A percentile compares a stretch with the other conserved stretches of the same genome.
phyloP scores from a whole-genome alignment of 768 basidiomycete genomes.

The Pleurotus salmoneostramineus region DNA sequence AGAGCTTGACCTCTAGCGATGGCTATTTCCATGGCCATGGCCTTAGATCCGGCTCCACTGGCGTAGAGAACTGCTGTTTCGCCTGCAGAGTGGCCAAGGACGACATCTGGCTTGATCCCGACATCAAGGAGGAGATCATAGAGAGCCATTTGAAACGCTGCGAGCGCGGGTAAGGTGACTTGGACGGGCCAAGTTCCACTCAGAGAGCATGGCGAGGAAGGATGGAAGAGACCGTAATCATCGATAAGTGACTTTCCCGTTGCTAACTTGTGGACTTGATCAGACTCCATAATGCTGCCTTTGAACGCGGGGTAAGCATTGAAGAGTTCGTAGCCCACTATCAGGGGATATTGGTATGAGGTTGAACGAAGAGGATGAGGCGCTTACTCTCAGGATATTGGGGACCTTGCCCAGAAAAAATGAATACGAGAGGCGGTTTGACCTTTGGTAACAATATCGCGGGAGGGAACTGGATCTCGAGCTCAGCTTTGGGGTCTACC shows the following conservation, averaged over 20 bases:
- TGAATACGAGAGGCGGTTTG: slow-evolving; percentile 27
- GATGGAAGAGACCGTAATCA: slow-evolving; percentile 31
- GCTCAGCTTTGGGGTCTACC: neutral
- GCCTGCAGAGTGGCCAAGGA: slow-evolving; percentile 45
- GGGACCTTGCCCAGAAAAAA: slow-evolving; percentile 36
- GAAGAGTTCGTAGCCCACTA: slow-evolving; percentile 36
- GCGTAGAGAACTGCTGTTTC: slow-evolving; percentile 41
- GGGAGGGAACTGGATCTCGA: slow-evolving; percentile 15
- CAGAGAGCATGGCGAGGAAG: slow-evolving; percentile 11
- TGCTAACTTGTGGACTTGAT: slow-evolving; percentile 22
- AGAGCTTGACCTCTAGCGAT: slow-evolving; percentile 37
- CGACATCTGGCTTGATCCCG: slow-evolving; percentile 30
- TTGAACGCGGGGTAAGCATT: slow-evolving; percentile 29
- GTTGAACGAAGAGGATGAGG: neutral
- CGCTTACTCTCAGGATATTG: slow-evolving; percentile 32
- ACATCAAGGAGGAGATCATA: slow-evolving; percentile 32
- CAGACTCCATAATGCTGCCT: slow-evolving; percentile 31
- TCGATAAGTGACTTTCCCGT: slow-evolving; percentile 32
- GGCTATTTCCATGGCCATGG: slow-evolving; percentile 37
- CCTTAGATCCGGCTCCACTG: slow-evolving; percentile 35
- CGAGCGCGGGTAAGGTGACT: slow-evolving; percentile 34
- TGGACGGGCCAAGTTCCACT: slow-evolving; percentile 27
- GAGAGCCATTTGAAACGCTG: slow-evolving; percentile 43
- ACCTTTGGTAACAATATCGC: slow-evolving; percentile 21
- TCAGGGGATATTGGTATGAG: neutral